phyloP scores from a whole-genome alignment of 2,329 filamentous ascomycete species.

The Nannizziopsis barbatae region DNA sequence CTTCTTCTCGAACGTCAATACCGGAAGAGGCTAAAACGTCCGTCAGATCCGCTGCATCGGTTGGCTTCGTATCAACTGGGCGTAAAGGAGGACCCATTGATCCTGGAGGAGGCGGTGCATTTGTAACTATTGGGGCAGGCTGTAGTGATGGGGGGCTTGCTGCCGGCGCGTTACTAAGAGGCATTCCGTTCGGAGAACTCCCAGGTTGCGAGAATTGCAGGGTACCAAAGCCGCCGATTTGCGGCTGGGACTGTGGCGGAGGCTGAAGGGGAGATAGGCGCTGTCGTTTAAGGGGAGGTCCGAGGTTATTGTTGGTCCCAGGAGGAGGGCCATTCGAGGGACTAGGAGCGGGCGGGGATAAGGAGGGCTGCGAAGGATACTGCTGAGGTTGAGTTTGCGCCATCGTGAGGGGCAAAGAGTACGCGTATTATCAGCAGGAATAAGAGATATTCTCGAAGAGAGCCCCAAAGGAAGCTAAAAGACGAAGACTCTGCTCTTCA shows the following conservation, averaged over 20 bases:
- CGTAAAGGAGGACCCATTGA: constrained; percentile 55
- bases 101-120: constrained; percentile 27
- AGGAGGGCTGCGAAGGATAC: constrained; percentile 44
- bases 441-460: constrained; percentile 11
- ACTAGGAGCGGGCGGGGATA: constrained; percentile 52
- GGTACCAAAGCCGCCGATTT: constrained; percentile 41
- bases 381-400: constrained; percentile 50
- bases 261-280: constrained; percentile 52
- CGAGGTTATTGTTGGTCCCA: constrained; percentile 33
- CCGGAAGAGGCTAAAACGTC: constrained; percentile 77
- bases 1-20: constrained; percentile 77
- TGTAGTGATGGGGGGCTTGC: constrained; percentile 21
- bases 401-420: constrained; percentile 33
- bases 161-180: constrained; percentile 45
- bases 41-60: constrained; percentile 57
- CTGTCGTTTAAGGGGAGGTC: constrained; percentile 60
- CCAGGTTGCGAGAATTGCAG: constrained; percentile 33
- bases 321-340: constrained; percentile 43
- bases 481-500: constrained; percentile 30
- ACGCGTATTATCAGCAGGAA: constrained; percentile 4
- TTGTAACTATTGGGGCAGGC: constrained; percentile 4
- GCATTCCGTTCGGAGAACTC: constrained; percentile 25
- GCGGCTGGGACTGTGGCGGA: constrained; percentile 45
- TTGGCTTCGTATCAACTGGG: constrained; percentile 41
- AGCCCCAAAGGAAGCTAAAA: constrained; percentile 17